Base-by-base conservation (phyloP, 495 filamentous ascomycete species). In the Xylaria palmicola region DNA sequence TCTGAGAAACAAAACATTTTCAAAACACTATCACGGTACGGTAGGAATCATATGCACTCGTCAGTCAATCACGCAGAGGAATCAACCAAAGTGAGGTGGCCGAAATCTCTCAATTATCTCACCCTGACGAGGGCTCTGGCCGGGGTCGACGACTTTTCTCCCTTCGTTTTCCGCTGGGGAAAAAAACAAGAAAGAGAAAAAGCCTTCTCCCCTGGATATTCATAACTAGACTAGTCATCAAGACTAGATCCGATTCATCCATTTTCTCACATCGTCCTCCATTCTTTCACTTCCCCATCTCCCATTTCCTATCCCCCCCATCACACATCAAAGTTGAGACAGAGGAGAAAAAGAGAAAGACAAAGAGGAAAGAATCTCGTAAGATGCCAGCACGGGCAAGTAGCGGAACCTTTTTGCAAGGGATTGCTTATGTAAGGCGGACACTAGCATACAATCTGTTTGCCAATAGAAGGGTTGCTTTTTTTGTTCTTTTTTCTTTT, bases 71-170 rank as follows among this genome's bases (percentile, higher is more conserved):
- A 56, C 22, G 34, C 49, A 51, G 37, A 59, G 49, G n/a, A 51
- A 40, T 30, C 10, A 49, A 56, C 7, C 4, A 48, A 20, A 22
- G 24, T 79, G 77, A 80, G 77, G 77, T 72, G 76, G 75, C 75
- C 74, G 74, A 77, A 60, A 67, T 75, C 59, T 76, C 70, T 75
- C 72, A 62, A 75, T 75, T 75, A 72, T 74, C 72, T 71, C 71
- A 57, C 71, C 76, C 72, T 69, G 65, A 74, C 66, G 71, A 70
- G 72, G 74, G 70, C 68, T 70, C 69, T 67, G 73, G 74, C 72
- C 71, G 60, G 65, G 64, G 52, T 62, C 57, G 55, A 56, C 39
- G 50, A 59, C 65, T 61, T 69, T 58, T 62, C 62, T 44, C 43
- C 15, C 45, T n/a, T 49, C 6, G 4, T n/a, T 61, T 22, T 63